Base-by-base conservation (phyloP, 2,329 filamentous ascomycete genomes). In the Alternaria dauci region DNA sequence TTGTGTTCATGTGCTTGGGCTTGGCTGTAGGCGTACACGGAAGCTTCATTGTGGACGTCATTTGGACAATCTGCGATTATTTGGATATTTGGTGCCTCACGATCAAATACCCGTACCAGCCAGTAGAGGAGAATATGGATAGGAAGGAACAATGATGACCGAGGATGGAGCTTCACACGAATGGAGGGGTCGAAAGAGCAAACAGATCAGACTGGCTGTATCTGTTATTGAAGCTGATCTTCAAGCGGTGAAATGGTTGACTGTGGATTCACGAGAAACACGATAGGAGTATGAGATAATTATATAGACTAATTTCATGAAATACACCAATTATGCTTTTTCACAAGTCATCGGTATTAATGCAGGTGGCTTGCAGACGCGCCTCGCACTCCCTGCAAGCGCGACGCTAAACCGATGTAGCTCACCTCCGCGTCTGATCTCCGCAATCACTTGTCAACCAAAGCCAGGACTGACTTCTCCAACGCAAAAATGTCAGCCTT, bases 71-170 rank as follows among this genome's bases (percentile, higher is more conserved):
- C 71, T 99, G 95, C 81, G 95, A 99, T 78, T 97, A 96, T 78
- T 85, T 98, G 62, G 95, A 99, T 77, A 99, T 99, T 69, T 98
- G 93, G 93, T 99, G 95, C 77, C 83, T 99, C 77, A 96, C 92
- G 1, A 99, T 99, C 82, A 99, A 99, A 86, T 89, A 98, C 72
- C 87, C 87, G 0, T 84, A 84, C 62, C 76, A 82, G 36, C 82
- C 83, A 57, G 77, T 73, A 44, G 70, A 77, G 58, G 74, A 72
- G 39, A 67, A 71, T 4, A 47, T 60, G 25, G 67, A 71, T 54
- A 70, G 70, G 66, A 75, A 76, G 62, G 73, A 42, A 8, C 63
- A 71, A 52, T 75, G 44, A 58, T 38, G 20, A 34, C 2, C 20
- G 30, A 4, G 34, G 14, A 25, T 30, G 20, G 57, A 26, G 14